phyloP scores from a whole-genome alignment of 2,329 filamentous ascomycete genomes.

The Coniochaeta sp. region DNA sequence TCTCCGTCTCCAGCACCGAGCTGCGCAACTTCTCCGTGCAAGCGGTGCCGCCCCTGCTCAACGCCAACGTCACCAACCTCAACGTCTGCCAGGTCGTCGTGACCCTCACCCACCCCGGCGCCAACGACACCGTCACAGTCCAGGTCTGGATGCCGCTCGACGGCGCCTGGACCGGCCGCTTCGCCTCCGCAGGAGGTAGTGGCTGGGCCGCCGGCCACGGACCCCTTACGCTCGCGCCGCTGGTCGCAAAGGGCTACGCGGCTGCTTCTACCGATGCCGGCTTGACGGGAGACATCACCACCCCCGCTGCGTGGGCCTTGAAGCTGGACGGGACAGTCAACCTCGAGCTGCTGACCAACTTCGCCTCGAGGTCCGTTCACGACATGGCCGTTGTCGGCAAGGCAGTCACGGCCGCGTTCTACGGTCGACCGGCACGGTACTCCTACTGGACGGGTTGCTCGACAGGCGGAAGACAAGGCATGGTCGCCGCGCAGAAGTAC shows the following conservation, averaged over 20 bases:
- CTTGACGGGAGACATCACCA: too few species aligned
- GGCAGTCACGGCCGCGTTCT: slow-evolving; percentile 11
- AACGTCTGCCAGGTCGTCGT: slow-evolving; percentile 34
- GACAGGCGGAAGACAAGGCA: slow-evolving; percentile 40
- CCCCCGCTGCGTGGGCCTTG: not conserved
- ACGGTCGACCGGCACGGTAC: slow-evolving; percentile 26
- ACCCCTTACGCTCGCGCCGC: not conserved
- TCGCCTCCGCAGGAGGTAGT: slow-evolving; percentile 30
- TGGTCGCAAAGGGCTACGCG: not conserved
- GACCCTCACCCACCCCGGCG: slow-evolving; percentile 31
- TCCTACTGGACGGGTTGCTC: slow-evolving; percentile 41
- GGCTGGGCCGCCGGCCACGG: slow-evolving; percentile 17
- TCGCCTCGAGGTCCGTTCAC: not conserved
- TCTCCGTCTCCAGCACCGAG: not conserved
- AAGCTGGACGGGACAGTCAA: not conserved
- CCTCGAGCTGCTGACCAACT: not conserved
- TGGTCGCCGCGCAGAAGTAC: slow-evolving; percentile 34
- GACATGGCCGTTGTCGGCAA: slow-evolving; percentile 14
- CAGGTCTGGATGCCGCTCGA: slow-evolving; percentile 25
- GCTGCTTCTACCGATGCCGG: not conserved
- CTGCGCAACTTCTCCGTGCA: not conserved
- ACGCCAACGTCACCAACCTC: not conserved
- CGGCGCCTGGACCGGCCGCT: slow-evolving; percentile 25
- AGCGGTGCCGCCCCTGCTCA: not conserved
- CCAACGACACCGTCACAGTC: slow-evolving; percentile 26